Evolutionary conservation across 2,329 filamentous ascomycete genomes (phyloP), one percentile per base, ranked within the genome.

Genomic region (Ophiobolus disseminans): DNA sequence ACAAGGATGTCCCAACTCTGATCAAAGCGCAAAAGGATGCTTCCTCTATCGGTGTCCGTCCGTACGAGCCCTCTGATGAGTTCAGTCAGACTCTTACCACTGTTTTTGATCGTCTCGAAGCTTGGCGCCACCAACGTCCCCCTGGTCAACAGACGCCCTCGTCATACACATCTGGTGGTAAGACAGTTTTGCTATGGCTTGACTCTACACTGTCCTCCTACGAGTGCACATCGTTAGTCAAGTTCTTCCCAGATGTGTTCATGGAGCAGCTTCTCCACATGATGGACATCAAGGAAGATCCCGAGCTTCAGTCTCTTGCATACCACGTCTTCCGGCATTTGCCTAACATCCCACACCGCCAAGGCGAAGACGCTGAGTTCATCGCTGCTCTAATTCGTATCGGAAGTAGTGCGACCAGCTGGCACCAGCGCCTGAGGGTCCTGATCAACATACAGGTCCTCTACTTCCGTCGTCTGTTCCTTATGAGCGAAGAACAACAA

Each of bases 211-310:
- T 99, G 3, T 91, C 90, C 2, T 96, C 91, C 0, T 89, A 95
- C 56, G 94, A 97, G 70, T 99, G 94, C 74, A 96, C 86, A 0
- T 88, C 94, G 68, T 83, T 99, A 11, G 85, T 95, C 14, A 86
- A 87, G 3, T 97, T 97, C 82, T 97, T 99, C 78, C 89, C 91
- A 0, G 83, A 89, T 26, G 81, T 88, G 0, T 93, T 97, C 67
- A 94, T 96, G 72, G 90, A 94, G 63, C 90, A 97, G 70, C 83
- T 99, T 11, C 78, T 99, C 42, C 92, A 99, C 78, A 99, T 99
- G 94, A 99, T 99, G 93, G 94, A 99, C 68, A 91, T 99, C 71
- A 97, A 97, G 73, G 94, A 99, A 73, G 94, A 99, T 65, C 91
- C 91, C 0, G 95, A 99, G 73, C 82, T 99, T 2, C 95, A 97